These are phyloP conservation scores for Inga leiocalycina DNA, from an alignment of 306 rosid genomes.

Conservation along the genomic window DNA sequence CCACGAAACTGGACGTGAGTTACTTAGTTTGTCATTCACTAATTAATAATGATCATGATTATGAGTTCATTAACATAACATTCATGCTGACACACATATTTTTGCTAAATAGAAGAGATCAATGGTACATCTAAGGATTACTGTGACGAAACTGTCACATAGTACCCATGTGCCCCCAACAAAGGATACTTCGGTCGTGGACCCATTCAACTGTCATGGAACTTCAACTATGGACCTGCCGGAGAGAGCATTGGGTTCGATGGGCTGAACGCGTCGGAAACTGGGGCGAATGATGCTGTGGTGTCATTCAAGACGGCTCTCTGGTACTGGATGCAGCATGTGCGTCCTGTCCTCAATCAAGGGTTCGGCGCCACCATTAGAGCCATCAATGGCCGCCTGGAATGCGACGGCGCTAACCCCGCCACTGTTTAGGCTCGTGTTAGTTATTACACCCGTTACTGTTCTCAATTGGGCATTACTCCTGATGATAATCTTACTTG, in stretches of 20 bases:
- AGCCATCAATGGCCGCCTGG: slow-evolving; percentile 85
- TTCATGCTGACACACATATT: background rate
- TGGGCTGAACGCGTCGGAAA: slow-evolving; percentile 71
- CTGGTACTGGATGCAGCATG: slow-evolving; percentile 83
- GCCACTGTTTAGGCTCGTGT: slow-evolving; percentile 54
- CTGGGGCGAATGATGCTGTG: slow-evolving; percentile 57
- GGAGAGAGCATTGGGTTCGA: slow-evolving; percentile 67
- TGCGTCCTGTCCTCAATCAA: slow-evolving; percentile 54
- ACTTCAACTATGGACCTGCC: slow-evolving; percentile 82
- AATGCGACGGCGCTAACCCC: slow-evolving; percentile 67
- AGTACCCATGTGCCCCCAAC: slow-evolving; percentile 65
- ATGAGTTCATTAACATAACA: no score
- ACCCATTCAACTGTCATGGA: slow-evolving; percentile 60
- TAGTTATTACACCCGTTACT: slow-evolving; percentile 59
- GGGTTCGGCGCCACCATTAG: slow-evolving; percentile 88
- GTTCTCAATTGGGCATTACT: slow-evolving; percentile 62
- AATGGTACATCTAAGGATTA: slow-evolving; percentile 76
- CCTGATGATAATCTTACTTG: slow-evolving; percentile 75
- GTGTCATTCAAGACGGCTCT: slow-evolving; percentile 79
- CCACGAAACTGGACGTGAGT: slow-evolving; percentile 76
- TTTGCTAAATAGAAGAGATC: slow-evolving; percentile 85
- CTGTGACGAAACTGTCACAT: slow-evolving; percentile 65
- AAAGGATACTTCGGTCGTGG: slow-evolving; percentile 77
- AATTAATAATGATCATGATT: no score
- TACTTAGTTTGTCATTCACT: no score